Evolutionary conservation across 78 protist genomes (phyloP).

Genomic region (Tieghemostelium lacteum): DNA sequence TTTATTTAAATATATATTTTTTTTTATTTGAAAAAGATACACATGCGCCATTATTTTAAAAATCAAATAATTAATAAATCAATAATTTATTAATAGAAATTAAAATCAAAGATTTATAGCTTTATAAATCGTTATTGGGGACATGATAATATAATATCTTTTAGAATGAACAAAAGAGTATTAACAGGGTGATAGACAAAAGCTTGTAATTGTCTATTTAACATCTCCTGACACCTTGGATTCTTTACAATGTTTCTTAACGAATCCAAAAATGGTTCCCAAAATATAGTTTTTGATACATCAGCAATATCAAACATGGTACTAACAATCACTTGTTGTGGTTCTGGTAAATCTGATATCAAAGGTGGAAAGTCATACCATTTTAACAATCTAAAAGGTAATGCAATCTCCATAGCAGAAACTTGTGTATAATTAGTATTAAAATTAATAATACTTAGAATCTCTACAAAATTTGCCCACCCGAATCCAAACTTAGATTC

Average conservation of each 20-base stretch:
- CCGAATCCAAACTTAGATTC: constrained; percentile 49
- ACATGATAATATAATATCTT: neutral
- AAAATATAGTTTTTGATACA: neutral
- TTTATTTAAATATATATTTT: too few relatives aligned
- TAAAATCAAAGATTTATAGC: too few relatives aligned
- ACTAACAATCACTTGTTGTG: constrained; percentile 8
- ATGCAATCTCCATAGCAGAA: neutral
- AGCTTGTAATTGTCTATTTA: neutral
- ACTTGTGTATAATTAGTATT: constrained; percentile 45
- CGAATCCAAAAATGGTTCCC: constrained; percentile 10
- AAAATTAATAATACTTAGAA: constrained; percentile 15
- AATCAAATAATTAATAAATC: too few relatives aligned
- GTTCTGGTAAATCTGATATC: constrained; percentile 15
- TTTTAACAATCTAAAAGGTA: constrained; percentile 14
- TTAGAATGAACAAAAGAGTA: neutral
- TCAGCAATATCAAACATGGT: constrained; percentile 19
- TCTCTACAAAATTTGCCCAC: constrained; percentile 51
- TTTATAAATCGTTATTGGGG: too few relatives aligned
- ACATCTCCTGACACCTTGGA: constrained; percentile 17
- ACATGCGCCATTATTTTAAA: too few relatives aligned
- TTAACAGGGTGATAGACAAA: neutral
- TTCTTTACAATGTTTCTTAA: neutral
- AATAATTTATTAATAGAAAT: too few relatives aligned
- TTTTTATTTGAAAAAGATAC: too few relatives aligned
- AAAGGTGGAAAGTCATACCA: constrained; percentile 49